Evolutionary conservation across 2,329 filamentous ascomycete species (phyloP), one percentile per base, ranked within the genome.

Genomic region (Mycosphaerella arachidis): DNA sequence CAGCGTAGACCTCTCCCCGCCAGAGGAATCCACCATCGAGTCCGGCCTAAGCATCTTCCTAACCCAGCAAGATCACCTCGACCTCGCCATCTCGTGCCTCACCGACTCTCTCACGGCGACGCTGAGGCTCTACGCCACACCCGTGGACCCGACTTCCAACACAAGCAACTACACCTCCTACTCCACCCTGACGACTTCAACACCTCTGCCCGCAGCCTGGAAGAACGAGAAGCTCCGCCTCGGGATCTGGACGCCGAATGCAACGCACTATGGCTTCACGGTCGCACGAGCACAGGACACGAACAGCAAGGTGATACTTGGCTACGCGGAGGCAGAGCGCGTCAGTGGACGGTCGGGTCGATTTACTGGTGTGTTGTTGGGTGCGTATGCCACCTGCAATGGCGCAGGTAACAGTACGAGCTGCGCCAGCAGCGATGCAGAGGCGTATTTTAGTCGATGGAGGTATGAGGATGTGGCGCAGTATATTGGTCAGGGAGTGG

Each of bases 11-110:
- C 54, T 85, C 64, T 57, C 66, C 0, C 78, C 81, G 0, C 68
- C 68, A 0, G 60, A 60, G 0, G 50, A 68, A 0, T 76, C 77
- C 1, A 77, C 37, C 3, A 43, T 82, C 60, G 82, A 85, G 67
- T 79, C 81, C 1, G 83, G 83, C 0, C 72, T 84, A 4, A 79
- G 78, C 0, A 73, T 78, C 0, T 85, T 85, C 67, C 71, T 85
- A 35, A 83, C 79, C 0, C 78, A 84, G 67, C 77, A 79, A 62
- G 79, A 84, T 60, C 82, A 84, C 55, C 71, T 81, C 7, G 79
- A 83, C 46, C 66, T 84, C 9, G 74, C 37, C 37, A 43, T 18
- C 6, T 4, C 37, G 12, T 16, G 16, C 37, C 7, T 3, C 37
- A 43, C 16, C 37, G 12, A 13, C 6, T 43, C 12, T n/a, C 6